Evolutionary conservation across 139 green algal species (phyloP).

Genomic region (Haematococcus lacustris): DNA sequence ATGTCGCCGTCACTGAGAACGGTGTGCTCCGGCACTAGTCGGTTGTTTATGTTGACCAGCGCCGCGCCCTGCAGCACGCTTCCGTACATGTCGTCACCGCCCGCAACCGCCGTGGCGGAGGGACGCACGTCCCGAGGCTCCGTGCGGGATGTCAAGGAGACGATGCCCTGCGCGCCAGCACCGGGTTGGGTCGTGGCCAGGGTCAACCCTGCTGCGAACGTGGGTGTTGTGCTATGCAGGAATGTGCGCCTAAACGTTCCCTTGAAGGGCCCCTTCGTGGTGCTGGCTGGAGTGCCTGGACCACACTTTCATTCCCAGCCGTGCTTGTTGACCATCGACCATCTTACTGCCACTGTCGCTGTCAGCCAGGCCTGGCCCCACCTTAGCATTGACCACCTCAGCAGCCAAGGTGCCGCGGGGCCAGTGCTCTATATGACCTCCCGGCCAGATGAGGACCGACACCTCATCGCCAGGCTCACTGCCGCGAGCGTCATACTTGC

Average conservation of each 20-base stretch:
- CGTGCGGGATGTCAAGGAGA: not conserved
- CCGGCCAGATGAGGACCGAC: conserved; percentile 45
- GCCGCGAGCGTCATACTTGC: conserved; percentile 13
- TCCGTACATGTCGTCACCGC: conserved; percentile 1
- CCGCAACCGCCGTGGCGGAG: not conserved
- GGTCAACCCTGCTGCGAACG: too few relatives aligned
- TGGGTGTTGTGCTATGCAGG: too few relatives aligned
- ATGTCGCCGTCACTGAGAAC: conserved; percentile 74
- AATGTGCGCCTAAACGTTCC: too few relatives aligned
- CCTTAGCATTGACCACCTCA: conserved; percentile 26
- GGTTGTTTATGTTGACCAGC: conserved; percentile 86
- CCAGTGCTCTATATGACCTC: conserved; percentile 54
- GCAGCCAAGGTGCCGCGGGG: conserved; percentile 70
- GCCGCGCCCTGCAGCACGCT: not conserved
- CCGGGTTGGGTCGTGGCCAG: too few relatives aligned
- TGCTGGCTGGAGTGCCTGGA: too few relatives aligned
- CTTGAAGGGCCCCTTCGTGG: too few relatives aligned
- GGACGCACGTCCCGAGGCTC: conserved; percentile 3
- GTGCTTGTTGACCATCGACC: too few relatives aligned
- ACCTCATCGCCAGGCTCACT: conserved; percentile 29
- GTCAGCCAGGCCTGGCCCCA: too few relatives aligned
- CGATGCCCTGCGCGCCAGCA: conserved; percentile 1
- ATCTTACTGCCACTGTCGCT: too few relatives aligned
- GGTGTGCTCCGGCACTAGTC: conserved; percentile 62
- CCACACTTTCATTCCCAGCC: too few relatives aligned